Percentiles rank a stretch among this genome's conserved stretches.
Evolutionary conservation across 192 early-diverging fungal genomes (phyloP).

Genomic region (Entrophospora sp.): DNA sequence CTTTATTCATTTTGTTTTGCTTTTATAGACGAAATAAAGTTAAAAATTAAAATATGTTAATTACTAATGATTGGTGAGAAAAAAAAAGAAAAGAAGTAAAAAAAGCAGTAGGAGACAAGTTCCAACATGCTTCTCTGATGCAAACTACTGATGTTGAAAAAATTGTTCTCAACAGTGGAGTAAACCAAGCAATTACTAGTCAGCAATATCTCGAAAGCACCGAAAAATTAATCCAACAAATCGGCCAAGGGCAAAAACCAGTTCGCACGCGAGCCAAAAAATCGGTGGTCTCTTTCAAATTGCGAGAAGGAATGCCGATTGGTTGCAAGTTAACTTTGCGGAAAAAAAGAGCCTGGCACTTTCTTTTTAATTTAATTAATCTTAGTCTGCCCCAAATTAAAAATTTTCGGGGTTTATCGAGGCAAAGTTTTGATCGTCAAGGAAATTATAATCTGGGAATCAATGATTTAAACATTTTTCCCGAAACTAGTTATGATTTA

Average conservation of each 20-base stretch:
- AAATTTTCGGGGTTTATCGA: background rate
- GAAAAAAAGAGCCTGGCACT: too few relatives aligned
- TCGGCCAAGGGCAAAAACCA: too few relatives aligned
- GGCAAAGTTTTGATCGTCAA: background rate
- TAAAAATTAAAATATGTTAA: background rate
- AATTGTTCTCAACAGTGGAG: too few relatives aligned
- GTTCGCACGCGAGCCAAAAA: too few relatives aligned
- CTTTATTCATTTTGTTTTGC: too few relatives aligned
- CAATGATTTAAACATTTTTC: background rate
- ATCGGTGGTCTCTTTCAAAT: too few relatives aligned
- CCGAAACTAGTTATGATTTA: background rate
- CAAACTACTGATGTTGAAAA: background rate
- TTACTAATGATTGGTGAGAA: background rate
- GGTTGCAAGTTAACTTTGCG: too few relatives aligned
- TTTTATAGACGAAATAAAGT: too few relatives aligned
- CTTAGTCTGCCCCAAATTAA: background rate
- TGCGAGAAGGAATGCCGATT: too few relatives aligned
- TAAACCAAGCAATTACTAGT: too few relatives aligned
- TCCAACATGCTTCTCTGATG: background rate
- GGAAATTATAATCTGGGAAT: conserved; percentile 1
- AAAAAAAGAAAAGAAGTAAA: background rate
- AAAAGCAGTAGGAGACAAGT: background rate
- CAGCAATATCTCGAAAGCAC: too few relatives aligned
- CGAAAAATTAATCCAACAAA: too few relatives aligned
- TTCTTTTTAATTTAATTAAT: conserved; percentile 1